Base-by-base conservation (phyloP, 129 eudicot genomes). In the Tanacetum coccineum region DNA sequence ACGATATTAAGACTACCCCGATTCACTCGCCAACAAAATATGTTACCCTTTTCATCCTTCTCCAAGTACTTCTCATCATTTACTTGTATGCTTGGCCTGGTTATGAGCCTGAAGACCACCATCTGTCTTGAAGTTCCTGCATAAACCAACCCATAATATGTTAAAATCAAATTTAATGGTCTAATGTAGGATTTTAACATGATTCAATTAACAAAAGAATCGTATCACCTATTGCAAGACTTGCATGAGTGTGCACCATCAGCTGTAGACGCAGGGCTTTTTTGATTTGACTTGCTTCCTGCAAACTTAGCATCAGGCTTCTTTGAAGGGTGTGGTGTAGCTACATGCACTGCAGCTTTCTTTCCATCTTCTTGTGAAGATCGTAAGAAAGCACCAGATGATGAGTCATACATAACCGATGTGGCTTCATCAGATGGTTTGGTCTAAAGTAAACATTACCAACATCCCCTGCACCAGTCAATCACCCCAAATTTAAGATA, bases 81-180 rank as follows among this genome's bases (percentile, higher is more conserved):
- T 70, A 84, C 88, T 85, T 78, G 75, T 57, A 73, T 90, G 97
- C 79, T 90, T 90, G 0, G 95, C 95, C 77, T 90, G 82, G 66
- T 78, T 63, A 70, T 90, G 97, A 58, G 97, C 76, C 4, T 81
- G 79, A 58, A 90, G 71, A 13, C 85, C 97, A 28, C 17, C 28
- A 12, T 84, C 97, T 0, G 97, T 68, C 7, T 77, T 77, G 68
- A 90, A 90, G 42, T 74, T 66, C 95, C 97, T 90, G 79, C 73
- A 64, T 39, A 28, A 63, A 72, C 62, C 22, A 47, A 45, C 55
- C 14, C 13, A 57, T 5, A 44, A 6, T 5, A 19, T 40, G n/a
- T 13, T 19, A 48, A 17, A 32, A n/a, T 17, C 26, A 22, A 22
- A 22, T 22, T 22, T 2, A 22, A 22, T 22, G 26, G 26, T 22